Evolutionary conservation across 768 basidiomycete species (phyloP).

Genomic region (Suillus alpinus): DNA sequence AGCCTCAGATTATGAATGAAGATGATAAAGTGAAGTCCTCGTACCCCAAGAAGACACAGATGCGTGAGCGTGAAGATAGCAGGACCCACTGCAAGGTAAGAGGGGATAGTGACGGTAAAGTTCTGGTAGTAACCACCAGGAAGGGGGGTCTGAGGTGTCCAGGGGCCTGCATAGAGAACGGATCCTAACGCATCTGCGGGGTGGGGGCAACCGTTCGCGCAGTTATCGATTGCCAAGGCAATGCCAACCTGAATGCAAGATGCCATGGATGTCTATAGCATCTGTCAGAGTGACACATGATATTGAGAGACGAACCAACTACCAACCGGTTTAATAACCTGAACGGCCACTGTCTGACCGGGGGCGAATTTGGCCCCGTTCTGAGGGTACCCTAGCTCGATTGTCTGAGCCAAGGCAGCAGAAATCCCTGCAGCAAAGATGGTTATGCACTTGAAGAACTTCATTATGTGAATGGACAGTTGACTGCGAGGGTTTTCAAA

Average conservation of each 20-base stretch:
- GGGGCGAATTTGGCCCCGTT: constrained; percentile 14
- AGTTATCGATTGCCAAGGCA: constrained; percentile 22
- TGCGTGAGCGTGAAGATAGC: constrained; percentile 30
- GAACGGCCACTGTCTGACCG: constrained; percentile 19
- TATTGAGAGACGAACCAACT: not conserved
- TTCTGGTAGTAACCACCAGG: constrained; percentile 26
- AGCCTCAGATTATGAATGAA: not conserved
- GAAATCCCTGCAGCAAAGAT: constrained; percentile 9
- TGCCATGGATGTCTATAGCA: constrained; percentile 16
- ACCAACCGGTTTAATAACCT: constrained; percentile 23
- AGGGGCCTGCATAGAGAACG: constrained; percentile 29
- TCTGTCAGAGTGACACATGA: not conserved
- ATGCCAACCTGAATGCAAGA: constrained; percentile 28
- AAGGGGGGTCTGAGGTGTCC: constrained; percentile 19
- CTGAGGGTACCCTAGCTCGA: constrained; percentile 21
- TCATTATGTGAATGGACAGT: constrained; percentile 15
- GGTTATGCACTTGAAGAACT: constrained; percentile 5
- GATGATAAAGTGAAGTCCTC: not conserved
- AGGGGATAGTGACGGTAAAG: constrained; percentile 20
- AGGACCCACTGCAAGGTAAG: constrained; percentile 11
- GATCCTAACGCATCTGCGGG: constrained; percentile 18
- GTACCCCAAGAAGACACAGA: constrained; percentile 26
- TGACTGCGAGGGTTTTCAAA: not conserved
- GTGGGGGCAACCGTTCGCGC: constrained; percentile 22
- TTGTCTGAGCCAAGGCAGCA: constrained; percentile 25